Conservation (phyloP, 257 asterid species). For the Ilex asprella region DNA sequence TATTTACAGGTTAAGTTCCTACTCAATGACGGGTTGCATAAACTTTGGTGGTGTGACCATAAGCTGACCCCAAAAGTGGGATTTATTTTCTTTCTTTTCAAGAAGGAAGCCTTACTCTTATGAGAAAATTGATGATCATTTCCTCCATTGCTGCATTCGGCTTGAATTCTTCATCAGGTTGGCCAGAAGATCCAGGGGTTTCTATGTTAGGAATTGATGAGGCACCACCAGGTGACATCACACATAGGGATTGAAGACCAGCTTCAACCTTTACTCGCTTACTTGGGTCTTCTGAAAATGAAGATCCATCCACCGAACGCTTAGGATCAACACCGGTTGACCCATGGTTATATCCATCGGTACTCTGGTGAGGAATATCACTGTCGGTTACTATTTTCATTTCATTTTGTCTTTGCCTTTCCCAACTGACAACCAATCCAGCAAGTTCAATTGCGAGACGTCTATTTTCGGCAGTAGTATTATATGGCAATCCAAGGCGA, state of each 20-base stretch:
- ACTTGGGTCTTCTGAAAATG: conserved; percentile 83
- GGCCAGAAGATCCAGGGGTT: conserved; percentile 91
- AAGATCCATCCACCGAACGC: conserved; percentile 68
- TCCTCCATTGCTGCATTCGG: conserved; percentile 99
- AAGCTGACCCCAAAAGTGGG: too few species aligned
- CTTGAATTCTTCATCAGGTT: conserved; percentile 98
- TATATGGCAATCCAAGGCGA: conserved; percentile 96
- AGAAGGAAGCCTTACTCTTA: conserved; percentile 53
- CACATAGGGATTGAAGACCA: conserved; percentile 87
- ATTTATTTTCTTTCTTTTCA: too few species aligned
- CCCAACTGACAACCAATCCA: conserved; percentile 99
- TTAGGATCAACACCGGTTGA: conserved; percentile 57
- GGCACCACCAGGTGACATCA: conserved; percentile 96
- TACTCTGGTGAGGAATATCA: conserved; percentile 48
- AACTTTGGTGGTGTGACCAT: too few species aligned
- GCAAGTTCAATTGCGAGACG: conserved; percentile 99
- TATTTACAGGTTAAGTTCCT: too few species aligned
- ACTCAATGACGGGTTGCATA: too few species aligned
- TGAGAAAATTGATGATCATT: conserved; percentile 96
- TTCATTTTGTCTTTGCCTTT: conserved; percentile 88
- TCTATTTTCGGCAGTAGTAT: conserved; percentile 94
- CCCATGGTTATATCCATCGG: conserved; percentile 46
- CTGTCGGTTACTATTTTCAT: conserved; percentile 54
- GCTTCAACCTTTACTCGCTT: conserved; percentile 96
- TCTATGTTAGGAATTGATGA: conserved; percentile 88